Evolutionary conservation across 306 rosid genomes (phyloP).

Genomic region (Lathyrus oleraceus): DNA sequence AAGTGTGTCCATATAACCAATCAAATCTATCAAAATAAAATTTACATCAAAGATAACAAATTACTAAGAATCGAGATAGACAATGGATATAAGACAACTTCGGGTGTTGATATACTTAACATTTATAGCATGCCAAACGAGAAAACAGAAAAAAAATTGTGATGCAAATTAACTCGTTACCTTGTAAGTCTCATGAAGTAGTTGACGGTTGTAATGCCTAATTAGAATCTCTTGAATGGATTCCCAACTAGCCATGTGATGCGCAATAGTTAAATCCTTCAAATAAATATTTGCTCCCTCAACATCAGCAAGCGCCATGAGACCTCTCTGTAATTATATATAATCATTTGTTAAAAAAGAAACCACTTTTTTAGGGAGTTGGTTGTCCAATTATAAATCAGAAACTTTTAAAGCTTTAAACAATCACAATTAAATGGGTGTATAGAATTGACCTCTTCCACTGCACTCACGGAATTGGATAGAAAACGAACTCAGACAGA

Average conservation of each 20-base stretch:
- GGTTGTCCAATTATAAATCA: background rate
- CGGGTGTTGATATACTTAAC: background rate
- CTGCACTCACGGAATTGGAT: background rate
- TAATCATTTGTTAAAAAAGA: conserved; percentile 14
- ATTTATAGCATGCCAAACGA: conserved; percentile 6
- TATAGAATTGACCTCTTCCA: background rate
- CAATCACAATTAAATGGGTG: background rate
- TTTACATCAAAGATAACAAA: conserved; percentile 1
- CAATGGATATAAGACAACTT: background rate
- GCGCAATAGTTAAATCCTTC: conserved; percentile 74
- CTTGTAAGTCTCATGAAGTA: conserved; percentile 94
- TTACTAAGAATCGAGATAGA: conserved; percentile 6
- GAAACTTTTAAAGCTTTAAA: background rate
- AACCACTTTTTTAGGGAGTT: conserved; percentile 2
- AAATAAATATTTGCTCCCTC: conserved; percentile 94
- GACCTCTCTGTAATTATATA: conserved; percentile 74
- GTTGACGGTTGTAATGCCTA: conserved; percentile 87
- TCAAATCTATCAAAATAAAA: background rate
- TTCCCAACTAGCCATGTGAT: conserved; percentile 91
- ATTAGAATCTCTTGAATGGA: conserved; percentile 75
- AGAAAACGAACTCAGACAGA: background rate
- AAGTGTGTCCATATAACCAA: background rate
- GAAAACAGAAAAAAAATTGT: conserved; percentile 9
- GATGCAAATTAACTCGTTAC: conserved; percentile 39
- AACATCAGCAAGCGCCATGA: conserved; percentile 92